These are phyloP conservation scores for Xylariales sp. DNA, from an alignment of 2,329 filamentous ascomycete species.

Conservation along the genomic window DNA sequence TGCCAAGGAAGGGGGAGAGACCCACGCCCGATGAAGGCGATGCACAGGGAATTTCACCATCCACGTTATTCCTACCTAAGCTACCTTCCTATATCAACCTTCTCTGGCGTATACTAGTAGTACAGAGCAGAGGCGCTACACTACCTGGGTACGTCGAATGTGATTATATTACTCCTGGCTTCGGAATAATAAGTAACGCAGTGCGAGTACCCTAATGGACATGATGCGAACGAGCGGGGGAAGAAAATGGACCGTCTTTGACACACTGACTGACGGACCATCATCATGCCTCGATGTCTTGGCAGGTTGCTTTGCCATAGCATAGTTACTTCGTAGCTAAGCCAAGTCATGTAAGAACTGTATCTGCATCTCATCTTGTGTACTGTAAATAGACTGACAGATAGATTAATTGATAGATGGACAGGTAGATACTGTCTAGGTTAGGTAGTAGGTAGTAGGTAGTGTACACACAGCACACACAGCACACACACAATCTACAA, in stretches of 20 bases:
- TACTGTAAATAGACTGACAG: too few species aligned
- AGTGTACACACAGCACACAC: too few species aligned
- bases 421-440: too few species aligned
- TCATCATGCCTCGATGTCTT: background rate
- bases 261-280: background rate
- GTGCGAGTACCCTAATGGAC: background rate
- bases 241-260: constrained; percentile 1
- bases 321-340: too few species aligned
- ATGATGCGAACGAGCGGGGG: background rate
- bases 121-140: background rate
- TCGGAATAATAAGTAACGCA: background rate
- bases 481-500: too few species aligned
- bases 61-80: background rate
- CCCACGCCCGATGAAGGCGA: background rate
- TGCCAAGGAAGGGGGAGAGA: background rate
- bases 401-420: too few species aligned
- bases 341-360: too few species aligned
- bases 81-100: too few species aligned
- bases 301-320: background rate
- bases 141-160: background rate
- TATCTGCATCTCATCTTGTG: too few species aligned
- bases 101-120: too few species aligned
- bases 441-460: too few species aligned
- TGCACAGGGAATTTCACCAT: background rate
- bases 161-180: background rate